phyloP scores from a whole-genome alignment of 1,139 yeast species.

The Candida sp. region DNA sequence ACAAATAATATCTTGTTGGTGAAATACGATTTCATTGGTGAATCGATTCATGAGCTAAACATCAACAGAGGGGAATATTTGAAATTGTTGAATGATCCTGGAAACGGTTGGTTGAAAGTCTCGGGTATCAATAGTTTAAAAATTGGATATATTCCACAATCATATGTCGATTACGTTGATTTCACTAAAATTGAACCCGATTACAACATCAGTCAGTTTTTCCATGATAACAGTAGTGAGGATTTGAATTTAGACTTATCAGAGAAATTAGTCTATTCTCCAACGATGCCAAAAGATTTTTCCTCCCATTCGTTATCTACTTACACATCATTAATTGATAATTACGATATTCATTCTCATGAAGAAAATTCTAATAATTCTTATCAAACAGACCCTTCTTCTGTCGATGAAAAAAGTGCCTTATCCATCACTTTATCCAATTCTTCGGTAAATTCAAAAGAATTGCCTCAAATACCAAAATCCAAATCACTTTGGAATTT shows the following conservation, averaged over 20 bases:
- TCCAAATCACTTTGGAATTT: background rate
- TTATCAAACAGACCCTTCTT: background rate
- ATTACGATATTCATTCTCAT: conserved; percentile 12
- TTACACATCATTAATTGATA: conserved; percentile 22
- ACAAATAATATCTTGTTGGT: conserved; percentile 22
- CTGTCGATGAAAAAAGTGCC: background rate
- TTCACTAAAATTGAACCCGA: conserved; percentile 2
- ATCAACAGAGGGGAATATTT: conserved; percentile 27
- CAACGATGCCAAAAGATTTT: background rate
- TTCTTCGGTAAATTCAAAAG: background rate
- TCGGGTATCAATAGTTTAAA: conserved; percentile 23
- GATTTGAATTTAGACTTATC: conserved; percentile 1
- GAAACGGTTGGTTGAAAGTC: conserved; percentile 38
- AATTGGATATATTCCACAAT: conserved; percentile 34
- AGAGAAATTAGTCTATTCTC: background rate
- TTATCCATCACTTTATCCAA: background rate
- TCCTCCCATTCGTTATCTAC: conserved; percentile 13
- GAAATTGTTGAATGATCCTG: conserved; percentile 28
- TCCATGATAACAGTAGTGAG: conserved; percentile 7
- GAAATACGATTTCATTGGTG: conserved; percentile 29
- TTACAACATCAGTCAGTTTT: conserved; percentile 4
- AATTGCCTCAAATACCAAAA: background rate
- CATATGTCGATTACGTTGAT: conserved; percentile 16
- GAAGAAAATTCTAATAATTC: conserved; percentile 3
- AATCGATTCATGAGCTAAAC: conserved; percentile 22